Evolutionary conservation across 495 filamentous ascomycete genomes (phyloP).

Genomic region (Haplographium delicatum): DNA sequence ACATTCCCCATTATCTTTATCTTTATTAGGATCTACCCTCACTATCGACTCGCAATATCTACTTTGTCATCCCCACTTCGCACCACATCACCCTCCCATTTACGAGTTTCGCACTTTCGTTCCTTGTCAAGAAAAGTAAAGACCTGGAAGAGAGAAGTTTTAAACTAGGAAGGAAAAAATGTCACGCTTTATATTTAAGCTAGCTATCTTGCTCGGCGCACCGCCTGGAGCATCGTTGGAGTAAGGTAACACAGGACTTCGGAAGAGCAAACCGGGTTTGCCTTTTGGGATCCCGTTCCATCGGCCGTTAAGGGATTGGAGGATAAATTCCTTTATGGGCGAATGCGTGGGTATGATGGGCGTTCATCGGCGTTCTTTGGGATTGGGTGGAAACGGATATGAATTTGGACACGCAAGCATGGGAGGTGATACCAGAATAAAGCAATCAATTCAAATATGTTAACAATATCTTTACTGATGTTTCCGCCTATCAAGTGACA

Average conservation of each 20-base stretch:
- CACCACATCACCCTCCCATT: slow-evolving; percentile 14
- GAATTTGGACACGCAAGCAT: slow-evolving; percentile 2
- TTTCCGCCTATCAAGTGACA: too few species aligned
- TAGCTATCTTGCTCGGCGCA: slow-evolving; percentile 25
- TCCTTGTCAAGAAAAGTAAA: slow-evolving; percentile 20
- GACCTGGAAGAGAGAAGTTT: neutral
- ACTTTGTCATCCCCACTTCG: slow-evolving; percentile 6
- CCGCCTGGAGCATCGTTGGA: slow-evolving; percentile 25
- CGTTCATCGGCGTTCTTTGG: slow-evolving; percentile 17
- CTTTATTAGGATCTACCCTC: neutral
- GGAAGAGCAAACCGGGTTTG: slow-evolving; percentile 11
- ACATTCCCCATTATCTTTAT: neutral
- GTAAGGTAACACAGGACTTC: slow-evolving; percentile 14
- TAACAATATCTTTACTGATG: slow-evolving; percentile 7
- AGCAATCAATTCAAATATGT: slow-evolving; percentile 18
- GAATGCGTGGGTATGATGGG: slow-evolving; percentile 2
- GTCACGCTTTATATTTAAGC: slow-evolving; percentile 16
- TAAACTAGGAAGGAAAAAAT: slow-evolving; percentile 13
- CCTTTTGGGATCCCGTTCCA: slow-evolving; percentile 15
- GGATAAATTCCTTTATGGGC: neutral
- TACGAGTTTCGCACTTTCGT: slow-evolving; percentile 21
- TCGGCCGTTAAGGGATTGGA: slow-evolving; percentile 17
- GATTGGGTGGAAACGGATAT: slow-evolving; percentile 7
- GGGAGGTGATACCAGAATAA: slow-evolving; percentile 25
- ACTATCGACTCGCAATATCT: neutral